Conservation (phyloP, 306 rosid genomes). For the Vachellia pachyceras region DNA sequence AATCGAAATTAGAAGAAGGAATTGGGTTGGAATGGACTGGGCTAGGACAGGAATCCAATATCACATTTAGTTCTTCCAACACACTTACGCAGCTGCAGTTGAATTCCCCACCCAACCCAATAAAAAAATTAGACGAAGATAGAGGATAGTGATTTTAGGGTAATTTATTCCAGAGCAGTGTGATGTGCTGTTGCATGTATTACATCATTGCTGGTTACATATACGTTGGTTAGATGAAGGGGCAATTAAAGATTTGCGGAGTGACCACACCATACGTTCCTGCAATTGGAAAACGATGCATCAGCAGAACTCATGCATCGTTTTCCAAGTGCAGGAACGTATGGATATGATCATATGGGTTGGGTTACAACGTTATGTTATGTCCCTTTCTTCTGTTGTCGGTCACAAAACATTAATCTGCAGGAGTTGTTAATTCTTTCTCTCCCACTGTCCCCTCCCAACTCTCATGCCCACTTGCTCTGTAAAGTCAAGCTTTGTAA, state of each 20-base stretch:
- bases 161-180: no score
- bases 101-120: no score
- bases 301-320: slow-evolving; percentile 35
- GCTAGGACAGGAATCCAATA: not conserved
- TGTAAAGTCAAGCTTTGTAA: no score
- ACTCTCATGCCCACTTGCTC: not conserved
- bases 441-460: slow-evolving; percentile 9
- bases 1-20: not conserved
- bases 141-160: no score
- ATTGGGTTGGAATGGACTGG: not conserved
- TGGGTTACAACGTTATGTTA: slow-evolving; percentile 28
- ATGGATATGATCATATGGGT: slow-evolving; percentile 22
- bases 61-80: not conserved
- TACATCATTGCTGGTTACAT: not conserved
- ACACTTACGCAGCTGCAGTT: no score
- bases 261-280: no score
- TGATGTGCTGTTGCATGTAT: not conserved
- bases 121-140: no score
- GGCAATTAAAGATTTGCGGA: not conserved
- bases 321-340: slow-evolving; percentile 40
- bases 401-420: slow-evolving; percentile 27
- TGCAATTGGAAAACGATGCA: no score
- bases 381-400: slow-evolving; percentile 46
- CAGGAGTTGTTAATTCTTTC: slow-evolving; percentile 33
- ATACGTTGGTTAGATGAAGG: not conserved